Evolutionary conservation across 257 asterid species (phyloP).

Genomic region (Phtheirospermum japonicum): DNA sequence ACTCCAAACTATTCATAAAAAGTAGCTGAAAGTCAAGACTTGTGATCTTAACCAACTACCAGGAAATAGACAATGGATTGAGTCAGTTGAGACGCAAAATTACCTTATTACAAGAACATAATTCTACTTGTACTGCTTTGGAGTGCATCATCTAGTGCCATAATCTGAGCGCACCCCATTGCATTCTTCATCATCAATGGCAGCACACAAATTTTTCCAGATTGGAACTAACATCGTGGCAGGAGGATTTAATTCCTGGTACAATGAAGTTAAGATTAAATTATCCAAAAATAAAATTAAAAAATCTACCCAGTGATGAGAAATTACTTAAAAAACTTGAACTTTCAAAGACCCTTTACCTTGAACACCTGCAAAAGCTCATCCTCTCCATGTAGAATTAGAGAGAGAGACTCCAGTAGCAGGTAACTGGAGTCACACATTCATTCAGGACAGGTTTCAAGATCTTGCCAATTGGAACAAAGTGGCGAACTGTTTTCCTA

Average conservation of each 20-base stretch:
- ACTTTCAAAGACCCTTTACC: not conserved
- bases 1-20: too few species aligned
- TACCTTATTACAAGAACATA: too few species aligned
- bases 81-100: too few species aligned
- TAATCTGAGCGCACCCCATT: too few species aligned
- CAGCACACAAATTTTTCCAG: not conserved
- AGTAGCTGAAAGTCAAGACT: too few species aligned
- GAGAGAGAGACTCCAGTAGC: constrained; percentile 8
- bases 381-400: not conserved
- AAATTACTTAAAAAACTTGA: not conserved
- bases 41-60: too few species aligned
- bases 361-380: not conserved
- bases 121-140: too few species aligned
- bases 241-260: constrained; percentile 5
- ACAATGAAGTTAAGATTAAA: not conserved
- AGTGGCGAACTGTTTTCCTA: constrained; percentile 1
- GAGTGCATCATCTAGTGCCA: too few species aligned
- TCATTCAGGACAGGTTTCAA: constrained; percentile 9
- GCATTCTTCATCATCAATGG: not conserved
- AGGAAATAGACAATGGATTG: too few species aligned
- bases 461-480: constrained; percentile 2
- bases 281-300: too few species aligned
- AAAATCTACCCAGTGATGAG: too few species aligned
- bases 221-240: not conserved
- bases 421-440: constrained; percentile 14